phyloP scores from a whole-genome alignment of 306 rosid genomes.

The Myrica gale region DNA sequence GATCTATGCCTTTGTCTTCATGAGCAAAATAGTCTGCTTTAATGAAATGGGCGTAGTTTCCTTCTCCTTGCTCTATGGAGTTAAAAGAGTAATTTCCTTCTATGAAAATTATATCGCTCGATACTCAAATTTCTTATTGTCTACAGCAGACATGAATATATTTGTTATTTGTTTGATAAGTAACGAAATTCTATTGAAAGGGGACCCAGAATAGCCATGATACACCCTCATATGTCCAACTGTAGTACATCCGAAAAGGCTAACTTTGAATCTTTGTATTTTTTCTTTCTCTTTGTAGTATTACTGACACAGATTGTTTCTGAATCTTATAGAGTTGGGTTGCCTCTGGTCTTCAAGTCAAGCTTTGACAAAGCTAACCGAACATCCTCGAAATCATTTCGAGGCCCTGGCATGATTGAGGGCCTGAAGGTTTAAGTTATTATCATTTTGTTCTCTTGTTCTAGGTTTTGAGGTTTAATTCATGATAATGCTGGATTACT shows the following conservation, averaged over 20 bases:
- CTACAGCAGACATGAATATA: too few species aligned
- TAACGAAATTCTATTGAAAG: neutral
- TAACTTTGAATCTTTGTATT: neutral
- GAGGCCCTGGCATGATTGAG: slow-evolving; percentile 89
- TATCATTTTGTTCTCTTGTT: slow-evolving; percentile 12
- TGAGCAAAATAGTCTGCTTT: slow-evolving; percentile 7
- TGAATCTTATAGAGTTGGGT: slow-evolving; percentile 63
- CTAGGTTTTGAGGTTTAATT: slow-evolving; percentile 22
- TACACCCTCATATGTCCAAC: neutral
- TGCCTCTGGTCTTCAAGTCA: slow-evolving; percentile 90
- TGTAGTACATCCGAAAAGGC: neutral
- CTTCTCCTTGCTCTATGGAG: neutral
- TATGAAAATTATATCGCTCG: neutral
- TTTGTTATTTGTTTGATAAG: neutral
- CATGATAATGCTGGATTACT: slow-evolving; percentile 15
- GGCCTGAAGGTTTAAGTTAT: slow-evolving; percentile 69
- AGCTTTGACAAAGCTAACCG: slow-evolving; percentile 98
- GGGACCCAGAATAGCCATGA: neutral
- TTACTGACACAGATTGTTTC: slow-evolving; percentile 12
- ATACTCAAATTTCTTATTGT: too few species aligned
- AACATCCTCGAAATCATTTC: slow-evolving; percentile 91
- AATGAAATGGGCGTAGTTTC: neutral
- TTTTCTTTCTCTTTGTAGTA: slow-evolving; percentile 9
- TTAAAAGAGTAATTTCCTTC: neutral
- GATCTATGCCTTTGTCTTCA: neutral